Percentiles rank a stretch among this genome's conserved stretches.
These are phyloP conservation scores for Coniophora puteana DNA, from an alignment of 1,284 basidiomycete species.

Conservation along the genomic window DNA sequence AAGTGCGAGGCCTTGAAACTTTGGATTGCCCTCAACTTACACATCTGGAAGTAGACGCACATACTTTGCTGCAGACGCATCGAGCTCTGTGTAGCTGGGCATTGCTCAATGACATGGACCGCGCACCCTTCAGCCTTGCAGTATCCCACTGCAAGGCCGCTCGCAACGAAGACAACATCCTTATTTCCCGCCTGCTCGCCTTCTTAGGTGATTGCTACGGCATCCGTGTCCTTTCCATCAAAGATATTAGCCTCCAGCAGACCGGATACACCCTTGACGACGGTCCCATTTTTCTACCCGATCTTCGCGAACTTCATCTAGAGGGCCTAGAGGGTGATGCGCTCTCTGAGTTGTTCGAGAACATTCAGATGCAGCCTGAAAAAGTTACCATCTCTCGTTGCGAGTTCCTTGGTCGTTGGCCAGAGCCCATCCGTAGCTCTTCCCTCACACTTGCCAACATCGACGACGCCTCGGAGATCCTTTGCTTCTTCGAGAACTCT, in stretches of 20 bases:
- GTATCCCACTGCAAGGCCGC: background rate
- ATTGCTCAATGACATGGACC: background rate
- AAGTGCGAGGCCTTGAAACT: background rate
- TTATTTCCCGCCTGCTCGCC: conserved; percentile 3
- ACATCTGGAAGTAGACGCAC: conserved; percentile 5
- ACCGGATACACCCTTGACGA: conserved; percentile 3
- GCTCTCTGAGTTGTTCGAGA: conserved; percentile 2
- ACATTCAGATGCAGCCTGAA: background rate
- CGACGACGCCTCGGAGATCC: background rate
- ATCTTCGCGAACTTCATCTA: conserved; percentile 1
- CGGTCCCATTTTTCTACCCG: background rate
- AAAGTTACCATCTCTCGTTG: conserved; percentile 4
- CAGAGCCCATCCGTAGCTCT: conserved; percentile 1
- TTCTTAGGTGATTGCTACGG: background rate
- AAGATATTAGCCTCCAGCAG: conserved; percentile 2
- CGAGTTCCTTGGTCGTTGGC: background rate
- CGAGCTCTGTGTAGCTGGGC: conserved; percentile 3
- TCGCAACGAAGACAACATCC: background rate
- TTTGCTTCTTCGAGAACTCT: too few relatives aligned
- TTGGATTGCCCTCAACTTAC: conserved; percentile 6
- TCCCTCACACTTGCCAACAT: background rate
- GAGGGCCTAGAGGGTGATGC: conserved; percentile 4
- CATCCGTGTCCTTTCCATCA: conserved; percentile 1
- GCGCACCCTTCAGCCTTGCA: background rate
- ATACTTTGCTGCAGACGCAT: too few relatives aligned